These are phyloP conservation scores for Rosa rugosa DNA, from an alignment of 306 rosid species.

Conservation along the genomic window DNA sequence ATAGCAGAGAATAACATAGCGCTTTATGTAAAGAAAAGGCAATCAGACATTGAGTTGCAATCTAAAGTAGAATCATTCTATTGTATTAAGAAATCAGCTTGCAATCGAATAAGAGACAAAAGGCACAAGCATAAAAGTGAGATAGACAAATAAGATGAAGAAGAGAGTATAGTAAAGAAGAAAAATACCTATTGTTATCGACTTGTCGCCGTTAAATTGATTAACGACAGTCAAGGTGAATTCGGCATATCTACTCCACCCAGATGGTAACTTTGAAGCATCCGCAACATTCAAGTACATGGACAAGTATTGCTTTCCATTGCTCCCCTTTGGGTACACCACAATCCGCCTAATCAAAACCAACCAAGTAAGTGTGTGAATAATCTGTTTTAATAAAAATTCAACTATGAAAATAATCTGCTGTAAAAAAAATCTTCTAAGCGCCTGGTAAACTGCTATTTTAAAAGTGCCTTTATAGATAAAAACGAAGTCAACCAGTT, in stretches of 20 bases:
- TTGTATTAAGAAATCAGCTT: not conserved
- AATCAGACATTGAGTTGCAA: not conserved
- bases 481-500: not conserved
- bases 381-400: too few relatives aligned
- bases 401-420: not conserved
- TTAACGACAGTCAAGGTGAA: constrained; percentile 21
- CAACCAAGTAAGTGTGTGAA: not conserved
- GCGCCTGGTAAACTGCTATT: not conserved
- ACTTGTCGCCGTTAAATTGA: constrained; percentile 11
- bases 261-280: constrained; percentile 14
- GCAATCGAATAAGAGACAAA: not conserved
- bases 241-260: constrained; percentile 19
- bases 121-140: not conserved
- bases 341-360: constrained; percentile 14
- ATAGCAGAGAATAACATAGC: not conserved
- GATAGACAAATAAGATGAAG: not conserved
- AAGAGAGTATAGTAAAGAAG: not conserved
- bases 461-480: too few relatives aligned
- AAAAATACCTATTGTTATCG: constrained; percentile 12
- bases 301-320: constrained; percentile 15
- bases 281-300: constrained; percentile 20
- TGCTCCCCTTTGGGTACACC: constrained; percentile 22
- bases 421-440: too few relatives aligned
- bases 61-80: not conserved
- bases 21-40: not conserved